A percentile compares a stretch with the other conserved stretches of the same genome.
Evolutionary conservation across 169 alveolate species (phyloP).

Genomic region (Plasmodium knowlesi): DNA sequence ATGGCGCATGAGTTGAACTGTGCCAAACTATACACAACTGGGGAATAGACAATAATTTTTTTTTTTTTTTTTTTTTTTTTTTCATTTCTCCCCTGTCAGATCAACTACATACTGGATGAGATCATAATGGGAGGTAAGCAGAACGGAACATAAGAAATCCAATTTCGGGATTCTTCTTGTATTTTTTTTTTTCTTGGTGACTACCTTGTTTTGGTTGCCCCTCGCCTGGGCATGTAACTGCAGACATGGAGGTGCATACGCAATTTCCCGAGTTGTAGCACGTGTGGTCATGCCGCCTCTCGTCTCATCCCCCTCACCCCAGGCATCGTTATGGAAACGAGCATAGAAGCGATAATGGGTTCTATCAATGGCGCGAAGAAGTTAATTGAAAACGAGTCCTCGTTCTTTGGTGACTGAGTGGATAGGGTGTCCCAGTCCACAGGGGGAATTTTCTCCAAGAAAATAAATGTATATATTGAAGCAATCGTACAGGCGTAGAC

Average conservation of each 20-base stretch:
- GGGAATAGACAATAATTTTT: not conserved
- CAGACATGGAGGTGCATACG: not conserved
- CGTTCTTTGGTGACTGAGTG: constrained; percentile 56
- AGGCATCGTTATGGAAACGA: constrained; percentile 71
- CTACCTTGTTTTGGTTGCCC: not conserved
- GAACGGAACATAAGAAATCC: not conserved
- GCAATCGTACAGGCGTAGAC: not conserved
- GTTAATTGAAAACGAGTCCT: constrained; percentile 64
- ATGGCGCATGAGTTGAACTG: not conserved
- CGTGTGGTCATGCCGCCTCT: not conserved
- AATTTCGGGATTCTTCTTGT: not conserved
- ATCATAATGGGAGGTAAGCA: constrained; percentile 90
- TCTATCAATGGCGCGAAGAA: constrained; percentile 69
- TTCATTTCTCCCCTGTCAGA: constrained; percentile 68
- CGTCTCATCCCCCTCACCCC: not conserved
- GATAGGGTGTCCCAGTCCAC: not conserved
- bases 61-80: not conserved
- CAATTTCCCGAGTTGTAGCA: not conserved
- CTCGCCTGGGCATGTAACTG: not conserved
- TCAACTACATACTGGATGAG: constrained; percentile 91
- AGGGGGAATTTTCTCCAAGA: not conserved
- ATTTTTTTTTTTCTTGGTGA: not conserved
- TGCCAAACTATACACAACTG: not conserved
- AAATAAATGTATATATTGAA: not conserved
- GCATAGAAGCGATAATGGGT: constrained; percentile 50